phyloP scores from a whole-genome alignment of 164 flowering plant species.

The Magnolia sinica region DNA sequence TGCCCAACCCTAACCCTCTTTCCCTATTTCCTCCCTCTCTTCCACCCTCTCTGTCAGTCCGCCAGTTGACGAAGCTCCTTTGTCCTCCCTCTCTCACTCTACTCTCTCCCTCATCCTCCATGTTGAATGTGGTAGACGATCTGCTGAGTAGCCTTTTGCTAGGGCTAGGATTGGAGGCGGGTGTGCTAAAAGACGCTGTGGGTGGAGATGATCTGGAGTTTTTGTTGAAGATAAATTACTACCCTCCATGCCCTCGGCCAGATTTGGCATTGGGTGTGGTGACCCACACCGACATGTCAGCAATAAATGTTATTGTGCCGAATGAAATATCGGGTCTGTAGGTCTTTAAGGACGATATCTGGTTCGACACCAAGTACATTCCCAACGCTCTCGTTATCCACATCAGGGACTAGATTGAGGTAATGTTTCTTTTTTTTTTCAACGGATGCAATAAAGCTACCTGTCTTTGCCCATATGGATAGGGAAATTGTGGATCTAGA shows the following conservation, averaged over 20 bases:
- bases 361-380: conserved; percentile 35
- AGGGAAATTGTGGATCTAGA: no score
- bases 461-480: no score
- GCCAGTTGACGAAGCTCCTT: no score
- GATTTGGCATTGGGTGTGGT: conserved; percentile 42
- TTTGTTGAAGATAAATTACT: conserved; percentile 25
- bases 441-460: no score
- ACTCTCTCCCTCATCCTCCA: no score
- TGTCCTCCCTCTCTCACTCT: no score
- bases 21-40: no score
- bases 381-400: conserved; percentile 40
- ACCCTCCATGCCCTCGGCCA: conserved; percentile 49
- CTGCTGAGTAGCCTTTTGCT: conserved; percentile 34
- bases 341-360: conserved; percentile 29
- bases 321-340: conserved; percentile 46
- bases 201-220: conserved; percentile 37
- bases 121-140: conserved; percentile 42
- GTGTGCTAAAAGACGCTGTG: conserved; percentile 23
- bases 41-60: no score
- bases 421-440: not conserved
- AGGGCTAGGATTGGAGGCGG: conserved; percentile 38
- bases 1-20: no score
- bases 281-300: conserved; percentile 40
- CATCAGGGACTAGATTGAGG: conserved; percentile 45
- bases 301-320: conserved; percentile 35